phyloP scores from a whole-genome alignment of 2,329 filamentous ascomycete species.

The Boeremia exigua region DNA sequence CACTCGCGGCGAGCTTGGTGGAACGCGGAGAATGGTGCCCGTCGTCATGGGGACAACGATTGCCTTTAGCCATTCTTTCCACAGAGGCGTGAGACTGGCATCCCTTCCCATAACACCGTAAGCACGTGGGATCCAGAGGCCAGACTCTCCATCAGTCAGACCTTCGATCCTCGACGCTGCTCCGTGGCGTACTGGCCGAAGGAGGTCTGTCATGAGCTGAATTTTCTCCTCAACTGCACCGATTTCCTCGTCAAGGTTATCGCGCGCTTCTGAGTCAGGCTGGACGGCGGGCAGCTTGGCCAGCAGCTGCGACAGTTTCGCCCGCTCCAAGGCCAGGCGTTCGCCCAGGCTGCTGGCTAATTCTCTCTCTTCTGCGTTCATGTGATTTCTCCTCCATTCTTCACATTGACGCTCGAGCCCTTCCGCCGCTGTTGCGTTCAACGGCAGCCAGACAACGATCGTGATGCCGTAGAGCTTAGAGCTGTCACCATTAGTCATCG shows the following conservation, averaged over 20 bases:
- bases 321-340: conserved; percentile 83
- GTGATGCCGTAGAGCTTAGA: conserved; percentile 91
- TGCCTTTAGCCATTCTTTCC: conserved; percentile 98
- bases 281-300: conserved; percentile 79
- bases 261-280: conserved; percentile 81
- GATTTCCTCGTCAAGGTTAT: conserved; percentile 90
- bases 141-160: conserved; percentile 91
- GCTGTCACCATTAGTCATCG: conserved; percentile 93
- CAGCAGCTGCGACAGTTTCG: conserved; percentile 86
- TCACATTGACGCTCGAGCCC: conserved; percentile 73
- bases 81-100: conserved; percentile 82
- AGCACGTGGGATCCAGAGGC: conserved; percentile 91
- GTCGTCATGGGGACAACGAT: conserved; percentile 96
- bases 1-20: conserved; percentile 85
- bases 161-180: conserved; percentile 98
- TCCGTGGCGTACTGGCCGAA: conserved; percentile 89
- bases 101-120: conserved; percentile 93
- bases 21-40: conserved; percentile 79
- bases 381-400: conserved; percentile 65
- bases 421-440: conserved; percentile 81
- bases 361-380: conserved; percentile 90
- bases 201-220: conserved; percentile 91
- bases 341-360: conserved; percentile 90
- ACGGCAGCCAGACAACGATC: conserved; percentile 88
- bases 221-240: conserved; percentile 98